These are phyloP conservation scores for Bremia lactucae DNA, from an alignment of 352 stramenopile species.

Conservation along the genomic window DNA sequence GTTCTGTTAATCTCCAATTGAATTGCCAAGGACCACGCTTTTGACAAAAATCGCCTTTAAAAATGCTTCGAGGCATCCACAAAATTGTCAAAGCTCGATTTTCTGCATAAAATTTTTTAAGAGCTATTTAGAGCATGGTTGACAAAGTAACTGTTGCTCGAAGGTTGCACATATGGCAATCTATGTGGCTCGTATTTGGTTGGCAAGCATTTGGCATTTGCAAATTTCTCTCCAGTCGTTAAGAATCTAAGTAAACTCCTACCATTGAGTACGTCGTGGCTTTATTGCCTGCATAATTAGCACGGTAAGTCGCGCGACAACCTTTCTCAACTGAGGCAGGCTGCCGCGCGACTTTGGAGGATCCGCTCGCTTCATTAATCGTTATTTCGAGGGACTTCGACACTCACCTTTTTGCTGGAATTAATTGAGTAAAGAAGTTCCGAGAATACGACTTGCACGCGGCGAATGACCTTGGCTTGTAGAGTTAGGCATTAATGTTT, in stretches of 20 bases:
- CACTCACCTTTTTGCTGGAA: constrained; percentile 3
- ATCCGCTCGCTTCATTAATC: constrained; percentile 16
- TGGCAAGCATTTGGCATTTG: no score
- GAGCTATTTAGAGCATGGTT: no score
- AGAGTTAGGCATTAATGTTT: constrained; percentile 36
- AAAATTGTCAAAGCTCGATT: no score
- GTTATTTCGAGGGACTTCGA: constrained; percentile 1
- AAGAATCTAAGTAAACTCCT: constrained; percentile 11
- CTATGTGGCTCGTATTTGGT: no score
- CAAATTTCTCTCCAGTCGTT: constrained; percentile 33
- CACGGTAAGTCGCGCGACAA: constrained; percentile 24
- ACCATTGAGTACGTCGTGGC: constrained; percentile 24
- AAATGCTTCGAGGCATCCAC: no score
- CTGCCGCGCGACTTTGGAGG: constrained; percentile 56
- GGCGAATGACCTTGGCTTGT: constrained; percentile 45
- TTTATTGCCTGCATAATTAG: constrained; percentile 1
- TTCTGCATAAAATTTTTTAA: no score
- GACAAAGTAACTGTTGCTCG: no score
- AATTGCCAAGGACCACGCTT: no score
- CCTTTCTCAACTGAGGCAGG: constrained; percentile 2
- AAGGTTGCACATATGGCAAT: no score
- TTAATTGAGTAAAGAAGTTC: constrained; percentile 11
- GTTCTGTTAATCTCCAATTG: no score
- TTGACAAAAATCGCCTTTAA: no score
- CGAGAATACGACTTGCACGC: constrained; percentile 6